These are phyloP conservation scores for Citrus maxima DNA, from an alignment of 345 rosid genomes.

Conservation along the genomic window DNA sequence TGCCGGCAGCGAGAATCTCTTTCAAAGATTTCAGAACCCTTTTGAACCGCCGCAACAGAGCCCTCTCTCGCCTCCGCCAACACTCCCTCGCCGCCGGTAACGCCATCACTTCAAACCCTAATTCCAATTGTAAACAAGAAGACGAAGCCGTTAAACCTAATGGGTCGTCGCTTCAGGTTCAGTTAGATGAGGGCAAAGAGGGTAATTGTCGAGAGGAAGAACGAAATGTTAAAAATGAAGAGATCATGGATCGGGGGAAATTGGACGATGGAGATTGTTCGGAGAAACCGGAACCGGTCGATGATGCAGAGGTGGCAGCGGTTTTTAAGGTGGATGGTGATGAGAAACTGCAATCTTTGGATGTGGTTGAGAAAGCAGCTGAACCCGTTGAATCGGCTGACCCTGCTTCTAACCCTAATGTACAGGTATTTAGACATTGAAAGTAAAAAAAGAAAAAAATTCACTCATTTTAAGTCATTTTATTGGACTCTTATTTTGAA, in stretches of 20 bases:
- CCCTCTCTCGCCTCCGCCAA: constrained; percentile 50
- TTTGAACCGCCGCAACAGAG: constrained; percentile 56
- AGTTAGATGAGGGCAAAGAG: constrained; percentile 14
- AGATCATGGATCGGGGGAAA: constrained; percentile 14
- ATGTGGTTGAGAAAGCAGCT: constrained; percentile 21
- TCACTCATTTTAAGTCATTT: background rate
- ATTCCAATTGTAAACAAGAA: constrained; percentile 2
- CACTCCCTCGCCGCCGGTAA: constrained; percentile 3
- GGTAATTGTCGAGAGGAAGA: background rate
- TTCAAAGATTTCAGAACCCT: constrained; percentile 64
- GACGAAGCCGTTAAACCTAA: background rate
- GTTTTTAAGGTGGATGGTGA: constrained; percentile 13
- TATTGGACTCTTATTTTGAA: background rate
- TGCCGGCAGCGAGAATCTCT: constrained; percentile 61
- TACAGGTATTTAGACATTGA: constrained; percentile 28
- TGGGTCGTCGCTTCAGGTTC: constrained; percentile 14
- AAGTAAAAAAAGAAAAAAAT: background rate
- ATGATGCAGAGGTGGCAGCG: constrained; percentile 7
- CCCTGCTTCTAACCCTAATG: constrained; percentile 11
- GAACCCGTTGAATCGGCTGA: constrained; percentile 10
- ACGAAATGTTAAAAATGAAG: constrained; percentile 12
- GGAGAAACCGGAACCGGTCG: constrained; percentile 10
- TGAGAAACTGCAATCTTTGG: constrained; percentile 14
- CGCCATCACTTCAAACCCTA: constrained; percentile 19
- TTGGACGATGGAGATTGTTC: constrained; percentile 21